A percentile compares a stretch with the other conserved stretches of the same genome.
These are phyloP conservation scores for Phaffia australis DNA, from an alignment of 768 basidiomycete species.

Conservation along the genomic window DNA sequence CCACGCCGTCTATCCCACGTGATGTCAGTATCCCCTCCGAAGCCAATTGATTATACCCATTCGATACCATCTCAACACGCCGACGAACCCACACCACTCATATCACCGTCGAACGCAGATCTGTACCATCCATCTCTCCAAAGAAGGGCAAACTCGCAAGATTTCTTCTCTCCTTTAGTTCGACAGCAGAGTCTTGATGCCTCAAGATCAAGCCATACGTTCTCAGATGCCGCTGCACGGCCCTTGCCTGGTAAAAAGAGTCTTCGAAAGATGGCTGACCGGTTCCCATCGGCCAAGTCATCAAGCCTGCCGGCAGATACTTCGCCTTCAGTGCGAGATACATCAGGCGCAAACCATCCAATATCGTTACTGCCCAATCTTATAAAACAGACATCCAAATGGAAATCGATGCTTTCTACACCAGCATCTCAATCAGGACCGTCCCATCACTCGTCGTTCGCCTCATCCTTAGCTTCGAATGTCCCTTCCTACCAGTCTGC, in stretches of 20 bases:
- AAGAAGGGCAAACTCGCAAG: neutral
- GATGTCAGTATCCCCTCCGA: slow-evolving; percentile 1
- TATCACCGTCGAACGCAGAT: slow-evolving; percentile 9
- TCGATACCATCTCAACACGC: neutral
- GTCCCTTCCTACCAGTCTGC: slow-evolving; percentile 4
- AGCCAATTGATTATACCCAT: neutral
- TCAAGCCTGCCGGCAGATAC: too few species aligned
- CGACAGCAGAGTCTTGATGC: neutral
- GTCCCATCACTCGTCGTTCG: neutral
- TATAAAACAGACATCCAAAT: slow-evolving; percentile 4
- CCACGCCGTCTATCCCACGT: slow-evolving; percentile 11
- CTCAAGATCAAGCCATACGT: neutral
- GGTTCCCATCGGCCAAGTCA: too few species aligned
- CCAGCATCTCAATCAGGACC: neutral
- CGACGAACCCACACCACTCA: slow-evolving; percentile 8
- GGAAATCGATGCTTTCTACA: slow-evolving; percentile 12
- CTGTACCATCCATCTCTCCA: slow-evolving; percentile 1
- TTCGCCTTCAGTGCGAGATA: too few species aligned
- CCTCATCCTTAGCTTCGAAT: slow-evolving; percentile 41
- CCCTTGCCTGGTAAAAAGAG: too few species aligned
- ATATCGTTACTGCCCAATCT: slow-evolving; percentile 4
- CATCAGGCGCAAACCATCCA: neutral
- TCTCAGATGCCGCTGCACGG: too few species aligned
- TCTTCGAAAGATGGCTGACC: too few species aligned
- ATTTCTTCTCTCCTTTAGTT: slow-evolving; percentile 8